Evolutionary conservation across 129 eudicot genomes (phyloP).

Genomic region (Saposhnikovia divaricata): DNA sequence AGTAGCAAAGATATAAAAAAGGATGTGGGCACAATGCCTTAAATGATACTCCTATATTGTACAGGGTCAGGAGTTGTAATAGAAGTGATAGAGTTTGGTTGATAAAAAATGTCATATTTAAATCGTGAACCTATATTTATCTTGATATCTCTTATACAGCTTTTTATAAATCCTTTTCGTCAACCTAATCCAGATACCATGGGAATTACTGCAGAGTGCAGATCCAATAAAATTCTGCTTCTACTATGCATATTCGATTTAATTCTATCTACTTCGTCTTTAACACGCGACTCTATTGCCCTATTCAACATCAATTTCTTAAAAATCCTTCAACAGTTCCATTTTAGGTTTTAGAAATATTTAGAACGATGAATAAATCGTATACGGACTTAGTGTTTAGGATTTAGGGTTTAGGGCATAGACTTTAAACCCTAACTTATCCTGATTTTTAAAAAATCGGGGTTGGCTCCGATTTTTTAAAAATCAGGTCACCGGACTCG

Average conservation of each 20-base stretch:
- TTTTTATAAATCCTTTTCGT: neutral
- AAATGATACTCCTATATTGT: neutral
- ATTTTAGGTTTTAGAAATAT: too few species aligned
- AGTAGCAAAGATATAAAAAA: neutral
- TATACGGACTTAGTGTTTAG: too few species aligned
- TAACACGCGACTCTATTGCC: neutral
- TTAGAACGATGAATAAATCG: too few species aligned
- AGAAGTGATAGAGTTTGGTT: neutral
- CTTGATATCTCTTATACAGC: neutral
- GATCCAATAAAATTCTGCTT: too few species aligned
- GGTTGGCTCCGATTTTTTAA: too few species aligned
- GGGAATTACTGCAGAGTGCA: too few species aligned
- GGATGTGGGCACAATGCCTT: neutral
- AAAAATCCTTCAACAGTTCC: too few species aligned
- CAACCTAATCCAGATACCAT: neutral
- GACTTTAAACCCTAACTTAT: too few species aligned
- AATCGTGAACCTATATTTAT: neutral
- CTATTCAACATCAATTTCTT: neutral
- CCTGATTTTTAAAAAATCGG: too few species aligned
- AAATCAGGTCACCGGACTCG: too few species aligned
- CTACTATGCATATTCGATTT: neutral
- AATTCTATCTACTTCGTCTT: neutral
- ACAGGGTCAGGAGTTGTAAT: neutral
- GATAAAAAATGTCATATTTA: neutral
- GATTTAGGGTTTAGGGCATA: too few species aligned